These are phyloP conservation scores for Casuarina cunninghamiana DNA, from an alignment of 306 rosid genomes.

Conservation along the genomic window DNA sequence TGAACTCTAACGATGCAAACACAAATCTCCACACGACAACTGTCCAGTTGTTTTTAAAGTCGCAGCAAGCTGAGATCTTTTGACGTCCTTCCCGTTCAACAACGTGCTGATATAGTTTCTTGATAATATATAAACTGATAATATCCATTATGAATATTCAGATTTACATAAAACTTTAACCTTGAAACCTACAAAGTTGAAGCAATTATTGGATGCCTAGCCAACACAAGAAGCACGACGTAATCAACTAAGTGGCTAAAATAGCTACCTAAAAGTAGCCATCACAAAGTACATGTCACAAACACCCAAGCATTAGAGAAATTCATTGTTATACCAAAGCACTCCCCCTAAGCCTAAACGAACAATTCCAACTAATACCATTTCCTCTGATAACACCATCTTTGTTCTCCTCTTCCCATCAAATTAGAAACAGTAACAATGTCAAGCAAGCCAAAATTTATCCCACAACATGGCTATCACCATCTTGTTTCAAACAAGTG, in stretches of 20 bases:
- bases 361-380: background rate
- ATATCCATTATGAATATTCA: no score
- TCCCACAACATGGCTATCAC: no score
- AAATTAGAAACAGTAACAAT: background rate
- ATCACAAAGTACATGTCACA: background rate
- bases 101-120: slow-evolving; percentile 6
- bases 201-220: background rate
- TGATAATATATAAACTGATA: background rate
- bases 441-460: background rate
- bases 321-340: background rate
- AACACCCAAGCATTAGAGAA: background rate
- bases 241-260: background rate
- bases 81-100: background rate
- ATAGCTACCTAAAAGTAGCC: no score
- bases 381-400: no score
- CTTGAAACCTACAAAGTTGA: background rate
- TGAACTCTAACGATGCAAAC: background rate
- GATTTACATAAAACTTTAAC: background rate
- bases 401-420: no score
- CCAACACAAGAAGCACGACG: background rate
- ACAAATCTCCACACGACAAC: slow-evolving; percentile 1
- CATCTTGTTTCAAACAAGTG: background rate
- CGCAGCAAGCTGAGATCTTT: background rate
- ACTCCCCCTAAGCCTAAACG: background rate
- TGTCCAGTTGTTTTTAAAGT: background rate